Percentiles rank a stretch among this genome's conserved stretches.
Conservation (phyloP, 495 filamentous ascomycete genomes). For the Penicillium atrosanguineum region DNA sequence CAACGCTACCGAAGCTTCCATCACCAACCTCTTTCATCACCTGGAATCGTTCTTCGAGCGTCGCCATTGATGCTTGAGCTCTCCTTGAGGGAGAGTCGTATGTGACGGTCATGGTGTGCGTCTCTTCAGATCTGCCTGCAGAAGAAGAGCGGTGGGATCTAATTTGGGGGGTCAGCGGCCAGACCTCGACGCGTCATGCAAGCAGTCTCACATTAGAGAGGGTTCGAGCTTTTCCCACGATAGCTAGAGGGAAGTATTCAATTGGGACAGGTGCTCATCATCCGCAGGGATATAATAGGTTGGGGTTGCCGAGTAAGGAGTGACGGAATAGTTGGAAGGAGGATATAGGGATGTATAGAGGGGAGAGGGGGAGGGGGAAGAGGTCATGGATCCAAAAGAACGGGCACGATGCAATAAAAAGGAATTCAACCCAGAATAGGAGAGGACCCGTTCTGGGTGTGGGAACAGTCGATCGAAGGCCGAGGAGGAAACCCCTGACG, state of each 20-base stretch:
- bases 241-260: slow-evolving; percentile 14
- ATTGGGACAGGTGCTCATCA: slow-evolving; percentile 22
- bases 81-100: slow-evolving; percentile 61
- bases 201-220: slow-evolving; percentile 4
- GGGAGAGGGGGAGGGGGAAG: slow-evolving; percentile 33
- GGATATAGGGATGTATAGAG: slow-evolving; percentile 22
- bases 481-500: slow-evolving; percentile 41
- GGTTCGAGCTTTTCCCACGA: slow-evolving; percentile 14
- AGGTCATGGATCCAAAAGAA: slow-evolving; percentile 24
- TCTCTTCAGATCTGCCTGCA: slow-evolving; percentile 46
- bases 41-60: slow-evolving; percentile 86
- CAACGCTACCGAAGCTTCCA: slow-evolving; percentile 97
- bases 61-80: slow-evolving; percentile 48
- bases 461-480: slow-evolving; percentile 35
- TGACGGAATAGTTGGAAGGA: slow-evolving; percentile 27
- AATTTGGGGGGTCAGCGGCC: slow-evolving; percentile 18
- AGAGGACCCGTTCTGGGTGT: slow-evolving; percentile 36
- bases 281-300: slow-evolving; percentile 24
- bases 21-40: slow-evolving; percentile 97
- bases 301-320: slow-evolving; percentile 26
- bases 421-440: slow-evolving; percentile 39
- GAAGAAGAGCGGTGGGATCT: slow-evolving; percentile 29
- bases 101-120: slow-evolving; percentile 62
- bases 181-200: neutral
- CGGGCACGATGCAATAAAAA: slow-evolving; percentile 36